Evolutionary conservation across 2,329 filamentous ascomycete genomes (phyloP).

Genomic region (Pseudofabraea citricarpa): DNA sequence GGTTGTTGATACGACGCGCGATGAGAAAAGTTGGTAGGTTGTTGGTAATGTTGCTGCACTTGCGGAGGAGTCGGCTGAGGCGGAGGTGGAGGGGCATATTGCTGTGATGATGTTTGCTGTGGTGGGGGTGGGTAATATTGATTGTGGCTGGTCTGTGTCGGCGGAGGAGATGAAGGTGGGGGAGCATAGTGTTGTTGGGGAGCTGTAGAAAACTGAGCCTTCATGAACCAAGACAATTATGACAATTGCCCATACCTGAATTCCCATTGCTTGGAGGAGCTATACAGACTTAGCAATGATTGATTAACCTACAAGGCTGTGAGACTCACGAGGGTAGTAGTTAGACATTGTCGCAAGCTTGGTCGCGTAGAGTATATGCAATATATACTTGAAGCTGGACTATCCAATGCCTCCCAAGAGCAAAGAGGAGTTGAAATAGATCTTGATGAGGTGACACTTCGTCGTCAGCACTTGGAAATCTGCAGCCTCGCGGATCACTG

Average conservation of each 20-base stretch:
- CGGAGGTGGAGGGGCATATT: constrained; percentile 25
- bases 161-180: constrained; percentile 25
- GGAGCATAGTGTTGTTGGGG: constrained; percentile 23
- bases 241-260: constrained; percentile 13
- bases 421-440: neutral
- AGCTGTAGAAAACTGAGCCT: constrained; percentile 7
- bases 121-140: constrained; percentile 30
- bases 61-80: constrained; percentile 13
- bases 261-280: constrained; percentile 24
- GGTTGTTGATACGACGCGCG: constrained; percentile 25
- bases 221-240: neutral
- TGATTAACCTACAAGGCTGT: constrained; percentile 5
- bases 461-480: neutral
- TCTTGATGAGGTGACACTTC: neutral
- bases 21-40: constrained; percentile 25
- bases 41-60: constrained; percentile 18
- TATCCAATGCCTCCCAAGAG: neutral
- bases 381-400: too few relatives aligned
- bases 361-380: too few relatives aligned
- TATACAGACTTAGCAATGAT: constrained; percentile 16
- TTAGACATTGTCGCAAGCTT: constrained; percentile 20
- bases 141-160: constrained; percentile 21
- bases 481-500: constrained; percentile 4
- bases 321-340: constrained; percentile 30
- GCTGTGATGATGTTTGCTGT: constrained; percentile 20